Conservation (phyloP, 1,284 basidiomycete genomes). For the Ceratobasidium sp. region DNA sequence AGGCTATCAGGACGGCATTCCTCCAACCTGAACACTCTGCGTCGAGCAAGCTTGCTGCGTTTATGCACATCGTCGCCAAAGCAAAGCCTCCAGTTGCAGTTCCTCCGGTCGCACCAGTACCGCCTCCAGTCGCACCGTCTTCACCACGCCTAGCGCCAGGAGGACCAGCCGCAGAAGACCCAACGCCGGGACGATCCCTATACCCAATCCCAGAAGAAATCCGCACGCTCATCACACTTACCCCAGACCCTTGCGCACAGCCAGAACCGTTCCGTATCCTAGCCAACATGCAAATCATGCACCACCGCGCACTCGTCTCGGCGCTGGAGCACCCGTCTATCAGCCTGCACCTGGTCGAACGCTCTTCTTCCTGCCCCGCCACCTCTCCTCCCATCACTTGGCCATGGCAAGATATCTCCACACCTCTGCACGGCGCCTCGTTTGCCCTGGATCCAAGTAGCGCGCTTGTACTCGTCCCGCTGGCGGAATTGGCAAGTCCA, state of each 20-base stretch:
- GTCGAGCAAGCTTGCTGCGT: conserved; percentile 2
- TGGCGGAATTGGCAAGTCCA: conserved; percentile 20
- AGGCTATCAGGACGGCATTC: too few relatives aligned
- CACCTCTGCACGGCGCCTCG: conserved; percentile 30
- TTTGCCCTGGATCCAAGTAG: conserved; percentile 16
- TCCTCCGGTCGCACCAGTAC: neutral
- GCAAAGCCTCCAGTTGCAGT: neutral
- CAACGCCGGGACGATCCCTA: neutral
- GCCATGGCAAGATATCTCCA: conserved; percentile 17
- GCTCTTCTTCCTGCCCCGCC: neutral
- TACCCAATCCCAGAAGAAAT: conserved; percentile 30
- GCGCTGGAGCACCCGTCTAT: conserved; percentile 19
- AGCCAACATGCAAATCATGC: conserved; percentile 24
- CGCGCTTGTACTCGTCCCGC: conserved; percentile 22
- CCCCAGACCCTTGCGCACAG: neutral
- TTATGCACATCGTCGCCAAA: conserved; percentile 7
- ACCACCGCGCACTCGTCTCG: conserved; percentile 29
- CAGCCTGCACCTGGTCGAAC: conserved; percentile 13
- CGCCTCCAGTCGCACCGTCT: too few relatives aligned
- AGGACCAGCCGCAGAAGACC: too few relatives aligned
- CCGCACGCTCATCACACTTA: conserved; percentile 6
- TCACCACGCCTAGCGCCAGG: too few relatives aligned
- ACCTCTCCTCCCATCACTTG: neutral
- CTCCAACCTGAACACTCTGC: conserved; percentile 22
- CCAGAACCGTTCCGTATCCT: conserved; percentile 15